Base-by-base conservation (phyloP, 2,329 filamentous ascomycete genomes). In the Periconia sp. region DNA sequence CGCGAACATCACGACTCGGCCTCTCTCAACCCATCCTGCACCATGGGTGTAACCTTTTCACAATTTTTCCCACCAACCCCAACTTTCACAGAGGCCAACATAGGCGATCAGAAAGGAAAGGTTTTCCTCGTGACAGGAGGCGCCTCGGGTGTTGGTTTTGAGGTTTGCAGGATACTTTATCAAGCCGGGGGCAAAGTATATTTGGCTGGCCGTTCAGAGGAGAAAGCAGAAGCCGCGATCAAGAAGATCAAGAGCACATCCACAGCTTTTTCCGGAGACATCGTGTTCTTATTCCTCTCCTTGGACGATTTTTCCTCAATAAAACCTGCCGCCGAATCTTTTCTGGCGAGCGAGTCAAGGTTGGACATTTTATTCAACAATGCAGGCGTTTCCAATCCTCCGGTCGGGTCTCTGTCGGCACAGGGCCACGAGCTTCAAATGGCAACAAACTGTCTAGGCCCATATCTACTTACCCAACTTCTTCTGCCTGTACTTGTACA, bases 101-200 rank as follows among this genome's bases (percentile, higher is more conserved):
- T 56, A 11, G 31, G 47, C 11, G 17, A 15, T 20, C 75, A 78
- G 50, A 54, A 62, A 14, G 49, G 31, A 8, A 58, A 56, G 43
- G 50, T 46, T n/a, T 47, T 50, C 33, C 42, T 10, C 13, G 53
- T 59, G 2, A 57, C 53, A 10, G 55, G 55, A 3, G 55, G 50
- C 1, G 57, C 57, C 14, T 11, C 53, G 76, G 78, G 79, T 58
- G 80, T 81, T 50, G 79, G 79, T 19, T 68, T 74, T 27, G 78
- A 82, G 58, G 71, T 84, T n/a, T 71, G 71, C 46, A 74, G 75
- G 41, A 76, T 84, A 9, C 72, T 85, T n/a, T 85, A 84, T 64
- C 62, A 67, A 30, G 79, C 81, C 49, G 82, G 76, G 33, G 75
- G 71, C 20, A 81, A 71, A 0, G 77, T 85, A 19, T 84, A 83